These are phyloP conservation scores for Ustulina deusta DNA, from an alignment of 2,329 filamentous ascomycete species.

Conservation along the genomic window DNA sequence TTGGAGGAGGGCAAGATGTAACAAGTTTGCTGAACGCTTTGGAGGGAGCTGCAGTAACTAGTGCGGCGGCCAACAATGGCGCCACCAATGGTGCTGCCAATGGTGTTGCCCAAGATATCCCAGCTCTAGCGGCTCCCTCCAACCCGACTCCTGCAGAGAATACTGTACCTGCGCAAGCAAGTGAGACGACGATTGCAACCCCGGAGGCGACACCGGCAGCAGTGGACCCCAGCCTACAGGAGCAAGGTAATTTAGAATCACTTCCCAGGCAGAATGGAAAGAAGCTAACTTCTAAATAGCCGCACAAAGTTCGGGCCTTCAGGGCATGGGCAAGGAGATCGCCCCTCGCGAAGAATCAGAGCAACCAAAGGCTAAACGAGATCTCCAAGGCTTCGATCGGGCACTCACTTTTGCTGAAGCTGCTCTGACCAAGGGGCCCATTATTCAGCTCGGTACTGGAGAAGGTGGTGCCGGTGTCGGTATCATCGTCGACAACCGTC, in stretches of 20 bases:
- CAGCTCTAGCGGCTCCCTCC: conserved; percentile 16
- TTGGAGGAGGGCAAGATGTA: conserved; percentile 59
- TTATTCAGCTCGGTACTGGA: conserved; percentile 57
- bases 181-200: conserved; percentile 11
- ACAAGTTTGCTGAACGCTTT: conserved; percentile 59
- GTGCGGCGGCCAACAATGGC: conserved; percentile 45
- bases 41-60: conserved; percentile 58
- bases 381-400: conserved; percentile 56
- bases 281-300: conserved; percentile 45
- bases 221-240: conserved; percentile 51
- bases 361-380: conserved; percentile 52
- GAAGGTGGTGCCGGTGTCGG: conserved; percentile 56
- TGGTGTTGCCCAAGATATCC: conserved; percentile 27
- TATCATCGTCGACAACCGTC: conserved; percentile 54
- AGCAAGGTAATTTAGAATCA: conserved; percentile 51
- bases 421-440: conserved; percentile 55
- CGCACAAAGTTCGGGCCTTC: conserved; percentile 58
- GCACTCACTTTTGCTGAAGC: conserved; percentile 56
- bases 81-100: conserved; percentile 35
- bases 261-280: not conserved
- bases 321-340: conserved; percentile 64
- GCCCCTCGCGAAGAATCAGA: conserved; percentile 54
- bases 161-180: conserved; percentile 21
- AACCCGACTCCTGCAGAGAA: conserved; percentile 13
- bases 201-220: conserved; percentile 30